phyloP scores from a whole-genome alignment of 352 stramenopile genomes.

The Phytophthora chlamydospora region DNA sequence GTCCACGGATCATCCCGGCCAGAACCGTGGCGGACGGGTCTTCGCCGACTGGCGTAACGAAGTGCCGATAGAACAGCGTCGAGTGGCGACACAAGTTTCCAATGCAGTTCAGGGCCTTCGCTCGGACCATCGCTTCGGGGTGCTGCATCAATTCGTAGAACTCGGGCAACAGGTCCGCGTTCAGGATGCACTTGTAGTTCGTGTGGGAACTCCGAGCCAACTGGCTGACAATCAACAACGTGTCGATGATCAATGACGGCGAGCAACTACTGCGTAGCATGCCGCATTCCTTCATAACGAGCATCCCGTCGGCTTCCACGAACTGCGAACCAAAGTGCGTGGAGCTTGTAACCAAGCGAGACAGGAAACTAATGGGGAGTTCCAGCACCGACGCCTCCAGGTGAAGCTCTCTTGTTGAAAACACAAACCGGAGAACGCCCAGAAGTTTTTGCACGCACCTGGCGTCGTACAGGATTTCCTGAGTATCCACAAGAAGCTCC shows the following conservation, averaged over 20 bases:
- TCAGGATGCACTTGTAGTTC: conserved; percentile 76
- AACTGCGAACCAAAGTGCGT: conserved; percentile 85
- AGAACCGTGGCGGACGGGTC: conserved; percentile 47
- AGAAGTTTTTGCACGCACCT: conserved; percentile 73
- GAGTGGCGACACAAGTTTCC: conserved; percentile 93
- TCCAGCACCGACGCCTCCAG: conserved; percentile 67
- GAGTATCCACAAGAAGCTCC: conserved; percentile 66
- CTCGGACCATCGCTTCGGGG: conserved; percentile 75
- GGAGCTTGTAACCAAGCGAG: conserved; percentile 83
- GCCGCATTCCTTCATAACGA: conserved; percentile 71
- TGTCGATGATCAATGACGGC: conserved; percentile 75
- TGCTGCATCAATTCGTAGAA: conserved; percentile 69
- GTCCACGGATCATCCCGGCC: conserved; percentile 57
- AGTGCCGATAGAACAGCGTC: conserved; percentile 85
- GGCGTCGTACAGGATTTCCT: conserved; percentile 77
- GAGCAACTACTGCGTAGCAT: conserved; percentile 56
- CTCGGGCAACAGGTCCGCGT: conserved; percentile 54
- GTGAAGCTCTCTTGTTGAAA: conserved; percentile 54
- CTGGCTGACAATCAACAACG: conserved; percentile 88
- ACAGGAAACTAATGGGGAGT: conserved; percentile 84
- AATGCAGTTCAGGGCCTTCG: conserved; percentile 92
- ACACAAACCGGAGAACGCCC: conserved; percentile 66
- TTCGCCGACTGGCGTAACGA: conserved; percentile 37
- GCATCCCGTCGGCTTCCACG: conserved; percentile 67
- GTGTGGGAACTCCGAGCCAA: conserved; percentile 75